Conservation (phyloP, 2,329 filamentous ascomycete species). For the Fusarium tuaranense region DNA sequence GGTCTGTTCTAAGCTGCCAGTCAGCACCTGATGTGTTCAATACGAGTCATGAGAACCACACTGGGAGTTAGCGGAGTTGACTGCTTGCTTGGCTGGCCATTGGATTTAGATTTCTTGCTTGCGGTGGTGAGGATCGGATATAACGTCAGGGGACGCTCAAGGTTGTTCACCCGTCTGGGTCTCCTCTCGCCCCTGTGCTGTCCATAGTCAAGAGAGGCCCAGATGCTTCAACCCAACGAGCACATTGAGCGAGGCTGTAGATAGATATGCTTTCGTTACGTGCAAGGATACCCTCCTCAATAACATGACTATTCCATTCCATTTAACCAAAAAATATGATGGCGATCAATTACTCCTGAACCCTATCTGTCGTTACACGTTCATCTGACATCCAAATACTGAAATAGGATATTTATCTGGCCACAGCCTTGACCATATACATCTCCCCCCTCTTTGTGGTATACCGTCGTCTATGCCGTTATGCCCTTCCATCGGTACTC, state of each 20-base stretch:
- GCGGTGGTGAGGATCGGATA: slow-evolving; percentile 17
- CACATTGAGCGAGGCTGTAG: slow-evolving; percentile 26
- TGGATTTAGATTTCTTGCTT: slow-evolving; percentile 39
- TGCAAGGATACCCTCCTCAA: slow-evolving; percentile 49
- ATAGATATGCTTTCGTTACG: slow-evolving; percentile 36
- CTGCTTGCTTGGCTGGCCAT: slow-evolving; percentile 40
- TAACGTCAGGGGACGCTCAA: background rate
- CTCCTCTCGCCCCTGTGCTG: background rate
- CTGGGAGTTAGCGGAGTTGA: slow-evolving; percentile 46
- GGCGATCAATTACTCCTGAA: background rate
- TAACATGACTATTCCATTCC: slow-evolving; percentile 22
- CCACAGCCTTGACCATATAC: background rate
- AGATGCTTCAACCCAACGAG: background rate
- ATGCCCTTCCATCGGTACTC: slow-evolving; percentile 52
- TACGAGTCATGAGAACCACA: slow-evolving; percentile 44
- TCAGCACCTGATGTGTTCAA: slow-evolving; percentile 3
- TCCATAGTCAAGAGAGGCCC: background rate
- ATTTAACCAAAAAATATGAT: background rate
- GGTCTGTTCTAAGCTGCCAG: slow-evolving; percentile 57
- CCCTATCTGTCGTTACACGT: background rate
- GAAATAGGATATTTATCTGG: background rate
- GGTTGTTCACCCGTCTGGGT: background rate
- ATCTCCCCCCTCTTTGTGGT: background rate
- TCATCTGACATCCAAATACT: background rate
- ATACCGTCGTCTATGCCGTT: slow-evolving; percentile 1